Percentiles rank a stretch among this genome's conserved stretches.
phyloP scores from a whole-genome alignment of 768 basidiomycete genomes.

The Mycena filopes region DNA sequence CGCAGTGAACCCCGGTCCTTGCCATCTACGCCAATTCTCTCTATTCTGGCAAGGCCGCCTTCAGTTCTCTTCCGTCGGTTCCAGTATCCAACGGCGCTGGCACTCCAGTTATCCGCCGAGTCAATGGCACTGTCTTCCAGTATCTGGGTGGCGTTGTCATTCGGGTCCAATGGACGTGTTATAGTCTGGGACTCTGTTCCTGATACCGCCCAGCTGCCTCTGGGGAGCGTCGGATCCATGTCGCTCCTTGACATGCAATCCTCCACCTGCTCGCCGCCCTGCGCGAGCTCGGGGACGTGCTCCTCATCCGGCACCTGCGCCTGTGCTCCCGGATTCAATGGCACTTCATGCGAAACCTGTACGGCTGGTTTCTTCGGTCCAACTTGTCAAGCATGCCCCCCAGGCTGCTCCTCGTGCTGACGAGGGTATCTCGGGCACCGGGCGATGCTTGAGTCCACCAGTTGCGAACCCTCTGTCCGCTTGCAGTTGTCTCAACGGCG shows the following conservation, averaged over 20 bases:
- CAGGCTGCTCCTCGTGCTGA: slow-evolving; percentile 78
- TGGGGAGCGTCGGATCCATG: slow-evolving; percentile 58
- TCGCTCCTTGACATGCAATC: slow-evolving; percentile 79
- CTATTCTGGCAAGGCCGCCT: slow-evolving; percentile 74
- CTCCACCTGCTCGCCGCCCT: slow-evolving; percentile 77
- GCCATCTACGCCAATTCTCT: slow-evolving; percentile 67
- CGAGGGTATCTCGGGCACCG: slow-evolving; percentile 82
- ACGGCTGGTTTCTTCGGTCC: slow-evolving; percentile 80
- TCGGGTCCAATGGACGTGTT: slow-evolving; percentile 66
- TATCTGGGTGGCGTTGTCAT: slow-evolving; percentile 73
- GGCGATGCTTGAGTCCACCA: slow-evolving; percentile 68
- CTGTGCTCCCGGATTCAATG: slow-evolving; percentile 81
- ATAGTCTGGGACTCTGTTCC: slow-evolving; percentile 85
- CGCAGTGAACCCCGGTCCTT: slow-evolving; percentile 72
- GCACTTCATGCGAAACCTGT: slow-evolving; percentile 84
- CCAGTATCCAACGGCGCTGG: slow-evolving; percentile 56
- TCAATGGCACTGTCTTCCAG: slow-evolving; percentile 78
- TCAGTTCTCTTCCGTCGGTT: slow-evolving; percentile 64
- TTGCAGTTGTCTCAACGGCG: slow-evolving; percentile 87
- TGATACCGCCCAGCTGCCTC: slow-evolving; percentile 76
- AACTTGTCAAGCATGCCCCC: slow-evolving; percentile 74
- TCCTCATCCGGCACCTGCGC: slow-evolving; percentile 74
- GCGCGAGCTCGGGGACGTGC: slow-evolving; percentile 79
- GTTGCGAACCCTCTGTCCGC: slow-evolving; percentile 65
- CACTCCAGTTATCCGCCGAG: slow-evolving; percentile 59